Conservation (phyloP, 75 land plant genomes). For the Chamaecyparis obtusa region DNA sequence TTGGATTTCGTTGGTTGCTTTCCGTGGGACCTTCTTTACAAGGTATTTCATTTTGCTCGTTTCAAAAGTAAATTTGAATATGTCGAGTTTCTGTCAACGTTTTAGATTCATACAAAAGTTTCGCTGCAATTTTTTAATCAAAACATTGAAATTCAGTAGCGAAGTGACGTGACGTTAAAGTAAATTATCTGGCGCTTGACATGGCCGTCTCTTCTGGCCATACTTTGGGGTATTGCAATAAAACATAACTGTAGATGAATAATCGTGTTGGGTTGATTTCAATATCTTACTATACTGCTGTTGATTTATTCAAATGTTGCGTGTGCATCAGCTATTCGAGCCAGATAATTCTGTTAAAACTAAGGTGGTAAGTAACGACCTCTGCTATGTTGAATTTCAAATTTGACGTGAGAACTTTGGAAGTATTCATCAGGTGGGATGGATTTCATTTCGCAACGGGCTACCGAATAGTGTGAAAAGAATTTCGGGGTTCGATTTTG, state of each 20-base stretch:
- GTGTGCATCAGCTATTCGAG: no score
- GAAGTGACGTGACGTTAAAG: no score
- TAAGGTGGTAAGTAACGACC: background rate
- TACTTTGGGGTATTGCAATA: background rate
- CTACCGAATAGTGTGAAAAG: no score
- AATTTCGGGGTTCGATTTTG: background rate
- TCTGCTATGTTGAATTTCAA: background rate
- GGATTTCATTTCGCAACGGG: no score
- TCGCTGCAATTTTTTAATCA: no score
- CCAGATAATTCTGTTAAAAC: no score
- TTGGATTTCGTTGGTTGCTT: conserved; percentile 62
- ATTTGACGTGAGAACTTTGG: background rate
- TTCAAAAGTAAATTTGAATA: background rate
- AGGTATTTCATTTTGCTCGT: conserved; percentile 31
- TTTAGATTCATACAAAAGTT: no score
- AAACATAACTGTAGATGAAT: background rate
- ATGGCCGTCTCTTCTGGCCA: background rate
- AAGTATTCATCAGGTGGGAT: background rate
- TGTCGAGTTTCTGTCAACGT: no score
- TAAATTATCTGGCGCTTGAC: background rate
- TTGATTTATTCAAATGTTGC: no score
- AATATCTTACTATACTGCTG: background rate
- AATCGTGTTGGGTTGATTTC: background rate
- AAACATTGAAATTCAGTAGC: no score
- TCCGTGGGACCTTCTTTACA: conserved; percentile 82